A percentile compares a stretch with the other conserved stretches of the same genome.
These are phyloP conservation scores for Huntiella savannae DNA, from an alignment of 2,329 filamentous ascomycete genomes.

Conservation along the genomic window DNA sequence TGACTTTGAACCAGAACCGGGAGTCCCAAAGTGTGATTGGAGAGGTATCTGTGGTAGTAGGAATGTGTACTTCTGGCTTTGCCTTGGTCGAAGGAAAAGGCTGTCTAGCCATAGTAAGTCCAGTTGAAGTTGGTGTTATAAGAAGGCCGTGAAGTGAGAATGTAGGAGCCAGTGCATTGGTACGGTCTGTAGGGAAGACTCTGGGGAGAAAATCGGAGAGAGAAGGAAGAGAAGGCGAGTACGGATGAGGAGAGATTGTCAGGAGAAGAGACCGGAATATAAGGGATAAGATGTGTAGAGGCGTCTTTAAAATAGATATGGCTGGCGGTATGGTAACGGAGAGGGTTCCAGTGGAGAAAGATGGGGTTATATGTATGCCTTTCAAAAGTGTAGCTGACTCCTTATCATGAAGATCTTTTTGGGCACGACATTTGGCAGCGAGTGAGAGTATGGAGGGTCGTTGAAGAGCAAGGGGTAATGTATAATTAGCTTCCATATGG, in stretches of 20 bases:
- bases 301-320: background rate
- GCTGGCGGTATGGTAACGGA: background rate
- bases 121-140: conserved; percentile 24
- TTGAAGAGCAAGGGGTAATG: conserved; percentile 51
- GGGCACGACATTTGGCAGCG: conserved; percentile 27
- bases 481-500: conserved; percentile 29
- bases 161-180: conserved; percentile 11
- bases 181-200: conserved; percentile 28
- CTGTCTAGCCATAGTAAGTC: conserved; percentile 18
- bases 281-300: conserved; percentile 22
- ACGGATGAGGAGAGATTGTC: conserved; percentile 30
- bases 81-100: conserved; percentile 13
- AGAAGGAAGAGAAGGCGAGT: conserved; percentile 23
- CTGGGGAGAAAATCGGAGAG: conserved; percentile 27
- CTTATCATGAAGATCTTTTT: conserved; percentile 25
- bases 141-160: conserved; percentile 24
- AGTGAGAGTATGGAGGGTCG: conserved; percentile 44
- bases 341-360: background rate
- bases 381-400: conserved; percentile 31
- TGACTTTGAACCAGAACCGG: conserved; percentile 39
- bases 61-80: conserved; percentile 15
- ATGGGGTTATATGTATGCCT: background rate
- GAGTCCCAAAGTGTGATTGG: conserved; percentile 31
- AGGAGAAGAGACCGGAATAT: conserved; percentile 29
- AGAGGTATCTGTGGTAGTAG: too few species aligned